Evolutionary conservation across 805 yeast species (phyloP).

Genomic region (Sugiyamaella mastotermitis): DNA sequence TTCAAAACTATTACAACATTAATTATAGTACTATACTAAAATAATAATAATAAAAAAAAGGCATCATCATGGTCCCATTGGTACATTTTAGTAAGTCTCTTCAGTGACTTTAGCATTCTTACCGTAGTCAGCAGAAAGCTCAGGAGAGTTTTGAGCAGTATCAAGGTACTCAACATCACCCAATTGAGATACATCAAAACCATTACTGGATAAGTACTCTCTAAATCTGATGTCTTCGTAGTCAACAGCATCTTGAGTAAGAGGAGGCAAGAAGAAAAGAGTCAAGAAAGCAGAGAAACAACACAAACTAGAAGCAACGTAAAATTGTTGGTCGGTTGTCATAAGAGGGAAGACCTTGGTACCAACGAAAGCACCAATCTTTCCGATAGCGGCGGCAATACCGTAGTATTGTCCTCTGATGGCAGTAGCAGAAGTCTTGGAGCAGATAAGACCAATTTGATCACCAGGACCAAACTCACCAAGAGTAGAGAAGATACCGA

Average conservation of each 20-base stretch:
- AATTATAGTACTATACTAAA: no score
- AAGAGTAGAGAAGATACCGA: constrained; percentile 78
- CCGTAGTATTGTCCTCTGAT: constrained; percentile 89
- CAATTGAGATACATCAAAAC: constrained; percentile 61
- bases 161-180: no score
- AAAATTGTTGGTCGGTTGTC: constrained; percentile 75
- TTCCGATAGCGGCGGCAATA: constrained; percentile 86
- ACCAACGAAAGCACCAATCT: constrained; percentile 89
- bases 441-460: constrained; percentile 80
- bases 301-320: constrained; percentile 73
- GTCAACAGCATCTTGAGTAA: constrained; percentile 77
- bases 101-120: no score
- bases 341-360: constrained; percentile 83
- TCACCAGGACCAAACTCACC: constrained; percentile 97
- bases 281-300: constrained; percentile 64
- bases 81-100: no score
- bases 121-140: no score
- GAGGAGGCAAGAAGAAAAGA: constrained; percentile 66
- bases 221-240: constrained; percentile 71
- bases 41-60: no score
- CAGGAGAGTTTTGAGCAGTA: no score
- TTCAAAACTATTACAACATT: no score
- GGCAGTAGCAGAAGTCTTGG: constrained; percentile 81
- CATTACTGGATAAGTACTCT: constrained; percentile 57
- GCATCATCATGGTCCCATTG: no score